Conservation (phyloP, 2,329 filamentous ascomycete species). For the Aspergillus glaucus region DNA sequence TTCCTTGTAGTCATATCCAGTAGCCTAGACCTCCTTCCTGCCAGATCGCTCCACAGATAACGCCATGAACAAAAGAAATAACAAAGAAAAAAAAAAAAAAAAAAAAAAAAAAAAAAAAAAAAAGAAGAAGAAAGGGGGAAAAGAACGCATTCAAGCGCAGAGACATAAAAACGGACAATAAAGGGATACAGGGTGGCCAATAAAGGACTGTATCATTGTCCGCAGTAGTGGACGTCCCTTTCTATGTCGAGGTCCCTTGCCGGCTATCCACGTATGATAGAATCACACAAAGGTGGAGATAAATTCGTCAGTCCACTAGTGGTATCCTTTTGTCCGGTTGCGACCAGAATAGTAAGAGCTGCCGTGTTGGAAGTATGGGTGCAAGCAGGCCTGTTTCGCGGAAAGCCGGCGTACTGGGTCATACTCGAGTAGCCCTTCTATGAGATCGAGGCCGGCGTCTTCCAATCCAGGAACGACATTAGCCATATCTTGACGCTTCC, state of each 20-base stretch:
- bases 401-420: conserved; percentile 82
- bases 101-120: conserved; percentile 12
- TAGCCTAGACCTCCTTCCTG: conserved; percentile 22
- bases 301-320: conserved; percentile 22
- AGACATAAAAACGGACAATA: neutral
- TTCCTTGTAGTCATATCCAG: conserved; percentile 21
- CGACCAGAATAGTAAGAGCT: conserved; percentile 45
- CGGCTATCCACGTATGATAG: too few relatives aligned
- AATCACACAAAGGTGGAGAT: conserved; percentile 1
- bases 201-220: neutral
- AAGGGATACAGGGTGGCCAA: neutral
- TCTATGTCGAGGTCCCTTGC: too few relatives aligned
- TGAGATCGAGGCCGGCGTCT: conserved; percentile 46
- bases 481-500: conserved; percentile 63
- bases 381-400: conserved; percentile 77
- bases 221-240: too few relatives aligned
- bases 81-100: conserved; percentile 17
- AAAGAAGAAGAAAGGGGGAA: conserved; percentile 7
- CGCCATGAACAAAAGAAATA: conserved; percentile 25
- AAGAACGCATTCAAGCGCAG: neutral
- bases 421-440: conserved; percentile 70
- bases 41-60: conserved; percentile 25
- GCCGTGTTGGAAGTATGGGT: conserved; percentile 68
- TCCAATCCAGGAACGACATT: conserved; percentile 68
- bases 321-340: conserved; percentile 30